A percentile compares a stretch with the other conserved stretches of the same genome.
Conservation (phyloP, 352 stramenopile species). For the Pythium aquatile region DNA sequence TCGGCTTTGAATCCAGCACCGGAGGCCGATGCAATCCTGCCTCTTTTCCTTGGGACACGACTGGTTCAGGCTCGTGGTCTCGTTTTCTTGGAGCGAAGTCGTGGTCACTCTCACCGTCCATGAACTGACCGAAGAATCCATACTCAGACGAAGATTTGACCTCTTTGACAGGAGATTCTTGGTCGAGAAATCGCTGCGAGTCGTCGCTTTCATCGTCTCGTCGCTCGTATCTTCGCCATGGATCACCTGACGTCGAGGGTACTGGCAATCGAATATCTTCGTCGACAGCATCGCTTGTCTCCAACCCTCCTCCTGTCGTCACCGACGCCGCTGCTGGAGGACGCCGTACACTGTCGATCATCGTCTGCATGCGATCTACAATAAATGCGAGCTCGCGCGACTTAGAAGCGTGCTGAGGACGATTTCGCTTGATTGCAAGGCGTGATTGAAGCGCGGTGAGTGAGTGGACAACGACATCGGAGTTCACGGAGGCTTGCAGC, state of each 20-base stretch:
- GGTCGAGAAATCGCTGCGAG: slow-evolving; percentile 22
- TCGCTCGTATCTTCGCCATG: neutral
- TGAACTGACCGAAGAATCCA: slow-evolving; percentile 16
- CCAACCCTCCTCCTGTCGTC: neutral
- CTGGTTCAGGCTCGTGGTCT: neutral
- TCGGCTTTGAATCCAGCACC: neutral
- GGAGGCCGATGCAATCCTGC: neutral
- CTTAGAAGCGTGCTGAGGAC: slow-evolving; percentile 6
- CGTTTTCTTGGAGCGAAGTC: neutral
- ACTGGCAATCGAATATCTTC: slow-evolving; percentile 3
- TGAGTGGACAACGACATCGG: neutral
- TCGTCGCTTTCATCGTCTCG: slow-evolving; percentile 19
- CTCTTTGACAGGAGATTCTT: slow-evolving; percentile 21
- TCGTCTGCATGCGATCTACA: slow-evolving; percentile 12
- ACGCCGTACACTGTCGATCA: slow-evolving; percentile 5
- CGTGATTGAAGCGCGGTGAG: slow-evolving; percentile 13
- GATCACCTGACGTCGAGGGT: neutral
- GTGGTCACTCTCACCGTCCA: neutral
- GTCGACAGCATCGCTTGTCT: neutral
- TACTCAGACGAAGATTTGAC: neutral
- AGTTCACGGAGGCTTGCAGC: slow-evolving; percentile 3
- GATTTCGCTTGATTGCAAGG: slow-evolving; percentile 17
- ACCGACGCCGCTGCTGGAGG: neutral
- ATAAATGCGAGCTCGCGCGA: slow-evolving; percentile 10
- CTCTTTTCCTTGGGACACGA: neutral